phyloP scores from a whole-genome alignment of 1,284 basidiomycete genomes.

The Ustilago loliicola region DNA sequence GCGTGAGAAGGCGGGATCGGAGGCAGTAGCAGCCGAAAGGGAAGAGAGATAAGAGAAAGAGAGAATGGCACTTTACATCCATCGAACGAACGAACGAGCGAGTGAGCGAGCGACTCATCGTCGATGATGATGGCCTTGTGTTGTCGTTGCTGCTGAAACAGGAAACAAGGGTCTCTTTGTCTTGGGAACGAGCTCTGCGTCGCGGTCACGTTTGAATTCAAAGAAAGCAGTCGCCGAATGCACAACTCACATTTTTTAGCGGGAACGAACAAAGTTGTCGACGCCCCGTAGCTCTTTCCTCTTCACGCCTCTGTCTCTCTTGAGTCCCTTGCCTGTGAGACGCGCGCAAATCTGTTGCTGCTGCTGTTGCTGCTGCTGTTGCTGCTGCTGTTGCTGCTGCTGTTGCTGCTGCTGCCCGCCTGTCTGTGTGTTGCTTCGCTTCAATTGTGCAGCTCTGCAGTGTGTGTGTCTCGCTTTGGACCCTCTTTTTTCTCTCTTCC shows the following conservation, averaged over 20 bases:
- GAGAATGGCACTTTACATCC: background rate
- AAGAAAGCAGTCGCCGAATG: background rate
- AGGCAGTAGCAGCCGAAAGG: background rate
- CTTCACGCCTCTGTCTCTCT: background rate
- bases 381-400: too few species aligned
- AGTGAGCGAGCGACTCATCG: background rate
- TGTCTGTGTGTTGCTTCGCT: background rate
- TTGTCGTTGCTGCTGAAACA: too few species aligned
- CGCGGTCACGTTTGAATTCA: background rate
- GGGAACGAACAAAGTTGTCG: background rate
- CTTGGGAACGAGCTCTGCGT: background rate
- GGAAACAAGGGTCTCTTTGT: background rate
- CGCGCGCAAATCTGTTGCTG: too few species aligned
- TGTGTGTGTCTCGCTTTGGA: slow-evolving; percentile 6
- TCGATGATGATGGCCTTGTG: background rate
- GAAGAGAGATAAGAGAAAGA: background rate
- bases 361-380: too few species aligned
- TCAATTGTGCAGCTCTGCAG: background rate
- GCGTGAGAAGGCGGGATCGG: background rate
- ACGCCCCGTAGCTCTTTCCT: background rate
- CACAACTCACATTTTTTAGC: background rate
- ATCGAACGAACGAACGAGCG: background rate
- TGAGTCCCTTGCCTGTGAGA: too few species aligned
- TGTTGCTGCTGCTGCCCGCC: too few species aligned
- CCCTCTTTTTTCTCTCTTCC: slow-evolving; percentile 3